Evolutionary conservation across 2,329 filamentous ascomycete species (phyloP).

Genomic region (Botryotinia calthae): DNA sequence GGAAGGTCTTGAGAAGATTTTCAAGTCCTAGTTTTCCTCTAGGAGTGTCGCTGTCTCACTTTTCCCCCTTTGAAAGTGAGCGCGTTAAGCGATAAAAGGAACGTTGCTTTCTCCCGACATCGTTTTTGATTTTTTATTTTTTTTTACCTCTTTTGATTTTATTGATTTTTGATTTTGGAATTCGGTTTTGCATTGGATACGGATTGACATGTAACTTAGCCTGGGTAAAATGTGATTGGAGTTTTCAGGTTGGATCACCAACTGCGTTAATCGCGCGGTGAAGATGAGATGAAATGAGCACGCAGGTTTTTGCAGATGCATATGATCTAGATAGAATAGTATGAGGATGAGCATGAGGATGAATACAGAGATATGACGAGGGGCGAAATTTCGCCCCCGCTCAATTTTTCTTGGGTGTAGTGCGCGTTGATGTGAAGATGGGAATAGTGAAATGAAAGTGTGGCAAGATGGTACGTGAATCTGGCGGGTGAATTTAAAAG

Average conservation of each 20-base stretch:
- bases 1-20: slow-evolving; percentile 65
- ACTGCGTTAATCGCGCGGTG: slow-evolving; percentile 17
- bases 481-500: neutral
- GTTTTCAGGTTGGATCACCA: slow-evolving; percentile 19
- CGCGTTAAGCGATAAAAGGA: neutral
- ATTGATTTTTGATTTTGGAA: neutral
- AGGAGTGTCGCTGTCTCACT: neutral
- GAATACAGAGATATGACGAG: neutral
- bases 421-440: neutral
- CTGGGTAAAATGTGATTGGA: slow-evolving; percentile 16
- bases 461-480: too few relatives aligned
- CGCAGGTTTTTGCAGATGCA: slow-evolving; percentile 17
- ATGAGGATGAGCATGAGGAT: neutral
- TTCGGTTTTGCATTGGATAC: slow-evolving; percentile 10
- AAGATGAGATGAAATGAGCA: slow-evolving; percentile 20
- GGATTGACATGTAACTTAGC: slow-evolving; percentile 16
- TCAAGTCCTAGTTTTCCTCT: slow-evolving; percentile 31
- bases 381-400: neutral
- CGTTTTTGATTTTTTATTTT: neutral
- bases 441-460: neutral
- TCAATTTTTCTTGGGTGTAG: neutral
- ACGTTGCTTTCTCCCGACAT: neutral
- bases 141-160: neutral
- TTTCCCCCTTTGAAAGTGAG: neutral
- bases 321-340: neutral